phyloP scores from a whole-genome alignment of 176 grass and related monocot genomes.

The Oryza longistaminata region DNA sequence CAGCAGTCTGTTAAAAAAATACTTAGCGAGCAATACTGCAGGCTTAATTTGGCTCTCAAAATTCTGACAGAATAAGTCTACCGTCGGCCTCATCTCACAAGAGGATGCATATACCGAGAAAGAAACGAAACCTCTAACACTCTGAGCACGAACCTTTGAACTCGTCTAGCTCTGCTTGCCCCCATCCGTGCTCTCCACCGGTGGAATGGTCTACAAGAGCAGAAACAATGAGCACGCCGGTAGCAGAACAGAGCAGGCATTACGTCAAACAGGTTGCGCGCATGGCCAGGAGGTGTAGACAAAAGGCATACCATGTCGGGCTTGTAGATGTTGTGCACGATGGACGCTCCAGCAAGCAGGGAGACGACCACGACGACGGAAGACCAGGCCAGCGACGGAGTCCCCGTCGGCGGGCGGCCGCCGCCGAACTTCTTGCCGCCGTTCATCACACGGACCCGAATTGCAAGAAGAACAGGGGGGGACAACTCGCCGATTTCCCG shows the following conservation, averaged over 20 bases:
- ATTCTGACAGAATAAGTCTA: not conserved
- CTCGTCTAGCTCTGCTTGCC: not conserved
- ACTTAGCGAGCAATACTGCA: not conserved
- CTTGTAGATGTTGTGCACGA: constrained; percentile 63
- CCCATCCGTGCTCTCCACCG: constrained; percentile 14
- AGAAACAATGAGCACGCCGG: not conserved
- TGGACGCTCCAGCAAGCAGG: constrained; percentile 47
- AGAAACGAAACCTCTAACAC: not conserved
- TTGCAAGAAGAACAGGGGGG: not conserved
- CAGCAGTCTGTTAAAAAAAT: not conserved
- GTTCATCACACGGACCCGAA: not conserved
- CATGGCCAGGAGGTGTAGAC: not conserved
- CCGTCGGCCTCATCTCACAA: not conserved
- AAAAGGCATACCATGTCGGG: constrained; percentile 42
- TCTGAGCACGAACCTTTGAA: not conserved
- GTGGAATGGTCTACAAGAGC: constrained; percentile 45
- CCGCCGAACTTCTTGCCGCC: constrained; percentile 52
- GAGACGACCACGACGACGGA: constrained; percentile 59
- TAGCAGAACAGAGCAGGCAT: not conserved
- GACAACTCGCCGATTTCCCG: not conserved
- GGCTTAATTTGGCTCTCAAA: not conserved
- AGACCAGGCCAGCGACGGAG: constrained; percentile 60
- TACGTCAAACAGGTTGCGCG: constrained; percentile 43
- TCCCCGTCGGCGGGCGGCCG: constrained; percentile 50
- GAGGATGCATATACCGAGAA: not conserved